phyloP scores from a whole-genome alignment of 2,329 filamentous ascomycete species.

The Aspergillus versicolor region DNA sequence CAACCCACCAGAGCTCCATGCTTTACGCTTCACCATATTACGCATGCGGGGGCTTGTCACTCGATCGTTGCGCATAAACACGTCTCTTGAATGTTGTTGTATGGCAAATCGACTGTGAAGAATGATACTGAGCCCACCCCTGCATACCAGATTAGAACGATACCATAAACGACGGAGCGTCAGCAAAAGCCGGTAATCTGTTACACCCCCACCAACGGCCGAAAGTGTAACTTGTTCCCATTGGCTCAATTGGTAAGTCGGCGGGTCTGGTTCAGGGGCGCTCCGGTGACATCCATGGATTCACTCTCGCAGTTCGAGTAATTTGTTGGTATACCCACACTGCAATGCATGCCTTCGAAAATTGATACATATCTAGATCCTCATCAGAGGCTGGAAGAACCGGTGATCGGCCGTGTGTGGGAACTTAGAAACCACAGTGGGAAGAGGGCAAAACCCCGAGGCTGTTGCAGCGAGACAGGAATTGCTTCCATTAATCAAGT shows the following conservation, averaged over 20 bases:
- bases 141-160: conserved; percentile 30
- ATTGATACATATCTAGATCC: not conserved
- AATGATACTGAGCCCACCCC: conserved; percentile 26
- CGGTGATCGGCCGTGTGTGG: not conserved
- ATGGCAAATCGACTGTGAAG: conserved; percentile 14
- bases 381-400: not conserved
- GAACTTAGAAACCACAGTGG: not conserved
- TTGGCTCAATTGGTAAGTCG: not conserved
- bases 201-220: conserved; percentile 1
- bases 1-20: not conserved
- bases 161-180: conserved; percentile 8
- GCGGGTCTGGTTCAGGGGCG: conserved; percentile 36
- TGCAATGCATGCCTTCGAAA: not conserved
- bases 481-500: not conserved
- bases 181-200: conserved; percentile 12
- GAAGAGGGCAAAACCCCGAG: not conserved
- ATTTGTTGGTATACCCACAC: conserved; percentile 8
- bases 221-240: not conserved
- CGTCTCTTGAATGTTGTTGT: conserved; percentile 3
- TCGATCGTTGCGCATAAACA: not conserved
- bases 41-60: not conserved
- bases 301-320: not conserved
- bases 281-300: conserved; percentile 14
- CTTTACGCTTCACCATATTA: too few relatives aligned
- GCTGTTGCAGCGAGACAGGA: not conserved